Conservation (phyloP, 2,329 filamentous ascomycete species). For the Stemphylium vesicarium region DNA sequence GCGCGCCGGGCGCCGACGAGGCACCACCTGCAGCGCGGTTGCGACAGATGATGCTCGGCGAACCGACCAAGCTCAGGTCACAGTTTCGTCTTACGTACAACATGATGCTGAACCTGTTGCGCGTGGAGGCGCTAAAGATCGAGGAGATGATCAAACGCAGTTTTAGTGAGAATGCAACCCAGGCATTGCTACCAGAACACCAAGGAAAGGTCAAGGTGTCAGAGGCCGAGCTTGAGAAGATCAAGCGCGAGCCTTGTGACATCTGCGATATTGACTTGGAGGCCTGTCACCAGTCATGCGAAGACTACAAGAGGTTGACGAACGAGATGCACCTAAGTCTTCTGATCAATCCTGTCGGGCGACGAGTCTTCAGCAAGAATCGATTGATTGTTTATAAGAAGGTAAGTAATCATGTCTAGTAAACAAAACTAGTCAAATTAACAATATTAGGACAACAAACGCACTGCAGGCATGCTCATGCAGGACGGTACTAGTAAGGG, state of each 20-base stretch:
- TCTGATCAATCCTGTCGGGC: conserved; percentile 79
- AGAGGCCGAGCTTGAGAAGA: conserved; percentile 87
- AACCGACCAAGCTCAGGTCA: conserved; percentile 91
- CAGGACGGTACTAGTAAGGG: conserved; percentile 75
- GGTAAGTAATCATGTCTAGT: conserved; percentile 39
- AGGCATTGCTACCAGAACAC: conserved; percentile 91
- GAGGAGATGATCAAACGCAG: conserved; percentile 99
- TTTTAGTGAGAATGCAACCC: conserved; percentile 97
- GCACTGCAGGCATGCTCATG: conserved; percentile 80
- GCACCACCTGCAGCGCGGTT: conserved; percentile 84
- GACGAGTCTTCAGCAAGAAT: conserved; percentile 76
- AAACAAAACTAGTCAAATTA: conserved; percentile 21
- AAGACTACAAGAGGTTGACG: conserved; percentile 81
- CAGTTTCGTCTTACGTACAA: conserved; percentile 98
- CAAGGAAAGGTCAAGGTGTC: conserved; percentile 93
- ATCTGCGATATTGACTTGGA: conserved; percentile 84
- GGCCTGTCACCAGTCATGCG: conserved; percentile 78
- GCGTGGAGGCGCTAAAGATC: conserved; percentile 96
- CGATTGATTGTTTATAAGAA: conserved; percentile 82
- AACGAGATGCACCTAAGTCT: conserved; percentile 78
- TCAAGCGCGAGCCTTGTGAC: conserved; percentile 83
- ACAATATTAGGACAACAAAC: conserved; percentile 70
- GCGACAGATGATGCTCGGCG: conserved; percentile 92
- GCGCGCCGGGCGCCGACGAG: conserved; percentile 79
- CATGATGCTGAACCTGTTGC: conserved; percentile 95